Evolutionary conservation across 495 filamentous ascomycete genomes (phyloP).

Genomic region (Penicillium salamii): DNA sequence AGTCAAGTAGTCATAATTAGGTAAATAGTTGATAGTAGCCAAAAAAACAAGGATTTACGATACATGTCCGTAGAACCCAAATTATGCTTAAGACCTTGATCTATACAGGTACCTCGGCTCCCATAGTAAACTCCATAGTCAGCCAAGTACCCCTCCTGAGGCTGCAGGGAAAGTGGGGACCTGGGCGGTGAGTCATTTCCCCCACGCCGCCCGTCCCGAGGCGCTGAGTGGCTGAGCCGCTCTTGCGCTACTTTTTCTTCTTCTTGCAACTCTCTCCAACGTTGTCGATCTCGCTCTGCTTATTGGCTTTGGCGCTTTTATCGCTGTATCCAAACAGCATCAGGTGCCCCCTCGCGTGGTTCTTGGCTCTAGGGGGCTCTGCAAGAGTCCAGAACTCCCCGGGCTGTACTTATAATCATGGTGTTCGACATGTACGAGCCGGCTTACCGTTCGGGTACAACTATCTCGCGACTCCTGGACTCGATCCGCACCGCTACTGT

Average conservation of each 20-base stretch:
- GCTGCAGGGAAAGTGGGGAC: slow-evolving; percentile 18
- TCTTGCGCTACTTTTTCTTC: slow-evolving; percentile 16
- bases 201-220: slow-evolving; percentile 31
- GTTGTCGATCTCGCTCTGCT: slow-evolving; percentile 24
- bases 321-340: slow-evolving; percentile 15
- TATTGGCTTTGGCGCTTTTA: slow-evolving; percentile 22
- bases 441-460: slow-evolving; percentile 10
- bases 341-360: slow-evolving; percentile 18
- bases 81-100: background rate
- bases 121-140: slow-evolving; percentile 2
- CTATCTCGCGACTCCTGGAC: slow-evolving; percentile 16
- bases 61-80: no score
- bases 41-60: background rate
- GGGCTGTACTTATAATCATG: slow-evolving; percentile 20
- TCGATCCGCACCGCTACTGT: slow-evolving; percentile 13
- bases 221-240: slow-evolving; percentile 30
- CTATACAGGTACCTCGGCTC: background rate
- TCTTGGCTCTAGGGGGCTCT: slow-evolving; percentile 6
- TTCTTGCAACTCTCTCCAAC: slow-evolving; percentile 15
- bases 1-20: background rate
- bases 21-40: background rate
- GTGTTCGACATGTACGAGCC: slow-evolving; percentile 15
- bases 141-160: slow-evolving; percentile 1
- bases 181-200: slow-evolving; percentile 23
- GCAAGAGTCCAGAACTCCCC: slow-evolving; percentile 15